Evolutionary conservation across 139 green algal genomes (phyloP), one percentile per base, ranked within the genome.

Genomic region (Cymbomonas tetramitiformis): DNA sequence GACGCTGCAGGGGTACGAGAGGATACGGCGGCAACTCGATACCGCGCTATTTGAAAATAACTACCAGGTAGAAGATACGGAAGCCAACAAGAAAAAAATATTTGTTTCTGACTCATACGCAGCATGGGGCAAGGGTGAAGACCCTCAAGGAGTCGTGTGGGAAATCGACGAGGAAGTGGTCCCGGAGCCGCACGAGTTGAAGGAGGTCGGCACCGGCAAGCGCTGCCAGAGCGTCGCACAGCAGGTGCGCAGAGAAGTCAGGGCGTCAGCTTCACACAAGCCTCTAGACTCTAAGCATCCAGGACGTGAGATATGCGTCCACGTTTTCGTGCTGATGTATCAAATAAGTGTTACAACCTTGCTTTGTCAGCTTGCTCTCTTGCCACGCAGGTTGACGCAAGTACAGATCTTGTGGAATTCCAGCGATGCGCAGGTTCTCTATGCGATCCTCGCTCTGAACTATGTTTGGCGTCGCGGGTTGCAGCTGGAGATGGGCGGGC

Each of bases 11-110:
- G n/a, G n/a, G n/a, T n/a, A n/a, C n/a, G n/a, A n/a, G n/a, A n/a
- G n/a, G n/a, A n/a, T n/a, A n/a, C n/a, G n/a, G n/a, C n/a, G n/a
- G n/a, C n/a, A n/a, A n/a, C n/a, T n/a, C n/a, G n/a, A n/a, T n/a
- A n/a, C n/a, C 44, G 68, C 64, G 31, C 49, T 86, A 21, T 96
- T 95, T 69, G 76, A 90, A 34, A 96, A 96, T 65, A 79, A 58
- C 1, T 88, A 79, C 58, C 75, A 74, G 1, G 25, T 80, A 31
- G 58, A 85, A 33, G 68, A 76, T 18, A 79, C 74, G 3, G 65
- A 69, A 6, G 70, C 40, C 0, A 75, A 71, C 2, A 53, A 64
- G 24, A 48, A 48, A 29, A 83, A 86, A 56, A 59, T 79, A 15
- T 52, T 76, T 26, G 74, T n/a, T n/a, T n/a, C 71, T 4, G 54